A percentile compares a stretch with the other conserved stretches of the same genome.
Evolutionary conservation across 192 early-diverging fungal genomes (phyloP).

Genomic region (Backusella tarrabulga): DNA sequence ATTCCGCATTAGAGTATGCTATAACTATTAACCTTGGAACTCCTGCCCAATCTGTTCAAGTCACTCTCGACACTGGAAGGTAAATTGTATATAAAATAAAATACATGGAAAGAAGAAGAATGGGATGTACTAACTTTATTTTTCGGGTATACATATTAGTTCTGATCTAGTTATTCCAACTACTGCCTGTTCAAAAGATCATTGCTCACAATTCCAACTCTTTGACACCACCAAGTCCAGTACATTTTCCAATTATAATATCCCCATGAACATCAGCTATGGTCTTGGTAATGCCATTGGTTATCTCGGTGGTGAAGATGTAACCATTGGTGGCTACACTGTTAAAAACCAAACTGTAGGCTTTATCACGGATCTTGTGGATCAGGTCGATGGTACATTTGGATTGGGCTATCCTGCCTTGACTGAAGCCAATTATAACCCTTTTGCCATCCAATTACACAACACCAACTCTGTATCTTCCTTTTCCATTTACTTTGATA

Average conservation of each 20-base stretch:
- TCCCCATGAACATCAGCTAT: not conserved
- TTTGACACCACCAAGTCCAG: not conserved
- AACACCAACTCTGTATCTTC: not conserved
- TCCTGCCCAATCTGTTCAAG: not conserved
- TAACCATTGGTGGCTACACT: not conserved
- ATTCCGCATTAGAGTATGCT: not conserved
- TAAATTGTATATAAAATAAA: not conserved
- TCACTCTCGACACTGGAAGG: not conserved
- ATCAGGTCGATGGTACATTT: not conserved
- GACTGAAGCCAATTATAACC: not conserved
- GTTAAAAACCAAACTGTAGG: not conserved
- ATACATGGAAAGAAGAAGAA: not conserved
- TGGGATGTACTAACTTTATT: not conserved
- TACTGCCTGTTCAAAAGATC: not conserved
- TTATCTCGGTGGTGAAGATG: not conserved
- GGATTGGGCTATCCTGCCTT: not conserved
- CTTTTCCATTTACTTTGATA: not conserved
- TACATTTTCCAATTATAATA: not conserved
- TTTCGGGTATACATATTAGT: not conserved
- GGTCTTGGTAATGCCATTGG: not conserved
- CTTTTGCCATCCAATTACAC: not conserved
- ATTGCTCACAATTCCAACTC: not conserved
- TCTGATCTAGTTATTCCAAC: not conserved
- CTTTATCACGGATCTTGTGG: not conserved
- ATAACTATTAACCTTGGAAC: not conserved